Base-by-base conservation (phyloP, 2,329 filamentous ascomycete genomes). In the Pestalotiopsis sp. region DNA sequence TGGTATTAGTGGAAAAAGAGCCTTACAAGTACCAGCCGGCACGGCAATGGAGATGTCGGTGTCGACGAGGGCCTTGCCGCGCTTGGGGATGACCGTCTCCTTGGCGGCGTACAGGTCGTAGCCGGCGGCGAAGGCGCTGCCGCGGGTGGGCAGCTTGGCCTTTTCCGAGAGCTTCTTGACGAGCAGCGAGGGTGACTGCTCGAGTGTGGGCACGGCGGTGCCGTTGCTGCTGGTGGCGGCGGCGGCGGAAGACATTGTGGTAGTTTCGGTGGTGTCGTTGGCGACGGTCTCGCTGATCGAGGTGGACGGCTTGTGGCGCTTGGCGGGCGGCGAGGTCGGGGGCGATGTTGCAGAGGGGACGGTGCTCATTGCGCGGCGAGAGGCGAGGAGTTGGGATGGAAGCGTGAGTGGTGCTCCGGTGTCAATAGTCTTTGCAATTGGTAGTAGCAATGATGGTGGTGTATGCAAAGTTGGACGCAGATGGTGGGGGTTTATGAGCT, bases 31-130 rank as follows among this genome's bases (percentile, higher is more conserved):
- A 66, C 93, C 94, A 4, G 89, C 92, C 0, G 96, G 96, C 63
- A 98, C 92, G 31, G 94, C 93, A 83, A 99, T 95, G 74, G 91
- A 90, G 71, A 99, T 92, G 75, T 96, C 95, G 0, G 96, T 98
- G 75, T 95, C 92, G 49, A 98, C 94, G 38, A 98, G 83, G 0
- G 85, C 94, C 82, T 97, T 94, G 73, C 94, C 95, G 70, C 93
- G 87, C 1, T 92, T 90, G 0, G 95, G 95, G 68, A 99, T 91
- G 2, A 88, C 87, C 3, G 91, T 91, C 49, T 92, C 88, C 76
- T 89, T 89, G 2, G 94, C 88, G 65, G 90, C 92, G 82, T 98
- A 98, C 69, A 99, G 79, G 81, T 99, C 96, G 83, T 98, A 98
- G 45, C 96, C 96, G 1, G 96, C 96, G 0, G 96, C 93, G 77